Base-by-base conservation (phyloP, 768 basidiomycete genomes). In the Termitomyces sp. region DNA sequence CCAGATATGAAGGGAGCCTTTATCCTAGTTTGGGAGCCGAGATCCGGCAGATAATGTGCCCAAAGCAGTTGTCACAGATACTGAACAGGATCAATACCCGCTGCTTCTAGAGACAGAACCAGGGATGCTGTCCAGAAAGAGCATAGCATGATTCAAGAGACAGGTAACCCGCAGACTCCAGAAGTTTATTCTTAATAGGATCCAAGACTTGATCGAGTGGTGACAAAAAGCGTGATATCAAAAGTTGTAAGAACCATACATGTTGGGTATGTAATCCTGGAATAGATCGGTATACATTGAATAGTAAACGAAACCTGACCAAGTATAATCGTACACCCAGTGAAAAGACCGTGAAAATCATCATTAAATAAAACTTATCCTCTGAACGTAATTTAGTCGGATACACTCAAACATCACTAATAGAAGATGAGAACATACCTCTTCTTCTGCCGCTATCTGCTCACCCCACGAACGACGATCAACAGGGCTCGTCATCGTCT, bases 381-480 rank as follows among this genome's bases (percentile, higher is more conserved):
- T 54, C 52, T 54, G 24, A 12, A 9, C 24, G 52, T 30, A 13
- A 4, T 20, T 3, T 27, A 2, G 12, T 42, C 4, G 30, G 37
- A 41, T 30, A 39, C 16, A 37, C 24, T 52, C 20, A 37, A 27
- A n/a, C 34, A 13, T n/a, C 13, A 39, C 30, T 24, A n/a, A 36
- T 37, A 30, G 12, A 18, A 34, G 12, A 22, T n/a, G 30, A 30
- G 30, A 30, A 12, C 37, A 22, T 37, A 58, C 46, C 57, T 39
- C 44, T 49, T 50, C 58, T 45, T 54, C 51, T 16, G 33, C 46
- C 13, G 42, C 50, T 16, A 64, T 54, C 41, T 41, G 45, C 24
- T 61, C 63, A 9, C 55, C 55, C 63, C 63, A 64, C 33, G 60
- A 64, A 15, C 51, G 54, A 33, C 31, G 51, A 18, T 45, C 31